Percentiles rank a stretch among this genome's conserved stretches.
These are phyloP conservation scores for Cyberlindnera amylophila DNA, from an alignment of 805 yeast species.

Conservation along the genomic window DNA sequence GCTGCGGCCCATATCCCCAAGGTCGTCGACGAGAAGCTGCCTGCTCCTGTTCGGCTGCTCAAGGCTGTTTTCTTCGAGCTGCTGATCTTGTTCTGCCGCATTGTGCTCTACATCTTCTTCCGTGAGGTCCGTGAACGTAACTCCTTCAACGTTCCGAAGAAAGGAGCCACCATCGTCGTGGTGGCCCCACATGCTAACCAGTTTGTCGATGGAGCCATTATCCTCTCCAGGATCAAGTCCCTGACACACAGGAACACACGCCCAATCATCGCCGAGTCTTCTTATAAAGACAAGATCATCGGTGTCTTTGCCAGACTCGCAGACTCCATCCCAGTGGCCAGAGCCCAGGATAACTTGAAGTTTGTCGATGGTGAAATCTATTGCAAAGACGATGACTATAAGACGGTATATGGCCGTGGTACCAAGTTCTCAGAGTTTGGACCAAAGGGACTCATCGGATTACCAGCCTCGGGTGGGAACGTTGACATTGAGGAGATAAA, in stretches of 20 bases:
- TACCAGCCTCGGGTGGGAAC: slow-evolving; percentile 77
- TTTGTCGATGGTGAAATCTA: slow-evolving; percentile 66
- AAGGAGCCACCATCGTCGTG: slow-evolving; percentile 70
- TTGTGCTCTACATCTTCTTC: slow-evolving; percentile 45
- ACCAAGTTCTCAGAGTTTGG: slow-evolving; percentile 64
- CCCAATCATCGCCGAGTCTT: slow-evolving; percentile 78
- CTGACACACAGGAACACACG: slow-evolving; percentile 63
- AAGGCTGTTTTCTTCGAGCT: slow-evolving; percentile 19
- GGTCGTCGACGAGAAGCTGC: slow-evolving; percentile 1
- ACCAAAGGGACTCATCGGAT: slow-evolving; percentile 61
- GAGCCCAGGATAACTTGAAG: slow-evolving; percentile 82
- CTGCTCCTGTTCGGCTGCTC: neutral
- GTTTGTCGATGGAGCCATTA: slow-evolving; percentile 75
- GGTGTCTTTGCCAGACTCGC: slow-evolving; percentile 74
- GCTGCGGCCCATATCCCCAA: slow-evolving; percentile 16
- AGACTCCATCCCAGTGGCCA: slow-evolving; percentile 80
- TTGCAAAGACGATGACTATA: slow-evolving; percentile 45
- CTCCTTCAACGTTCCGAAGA: slow-evolving; percentile 54
- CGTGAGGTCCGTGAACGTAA: slow-evolving; percentile 74
- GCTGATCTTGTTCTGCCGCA: slow-evolving; percentile 21
- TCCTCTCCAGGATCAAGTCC: slow-evolving; percentile 70
- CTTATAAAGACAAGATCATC: slow-evolving; percentile 59
- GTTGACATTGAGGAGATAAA: slow-evolving; percentile 62
- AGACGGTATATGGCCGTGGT: slow-evolving; percentile 53
- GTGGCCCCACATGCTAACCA: slow-evolving; percentile 88